phyloP scores from a whole-genome alignment of 2,329 filamentous ascomycete genomes.

The Fusarium nygamai region DNA sequence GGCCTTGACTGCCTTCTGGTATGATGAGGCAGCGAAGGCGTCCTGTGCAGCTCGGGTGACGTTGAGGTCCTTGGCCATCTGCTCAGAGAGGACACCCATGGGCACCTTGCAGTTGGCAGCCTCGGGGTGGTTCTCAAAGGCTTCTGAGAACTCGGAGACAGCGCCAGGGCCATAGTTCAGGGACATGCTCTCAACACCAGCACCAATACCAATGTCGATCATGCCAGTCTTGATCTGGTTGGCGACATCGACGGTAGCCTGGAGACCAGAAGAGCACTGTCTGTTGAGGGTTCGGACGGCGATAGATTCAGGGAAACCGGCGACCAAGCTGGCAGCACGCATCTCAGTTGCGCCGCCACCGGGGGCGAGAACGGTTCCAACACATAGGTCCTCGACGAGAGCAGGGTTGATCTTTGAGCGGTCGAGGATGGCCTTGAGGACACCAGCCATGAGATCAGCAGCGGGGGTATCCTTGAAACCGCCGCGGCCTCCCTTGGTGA shows the following conservation, averaged over 20 bases:
- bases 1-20: slow-evolving; percentile 87
- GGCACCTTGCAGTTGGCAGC: slow-evolving; percentile 96
- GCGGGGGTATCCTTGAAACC: slow-evolving; percentile 94
- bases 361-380: slow-evolving; percentile 90
- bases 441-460: slow-evolving; percentile 84
- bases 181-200: slow-evolving; percentile 97
- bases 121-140: slow-evolving; percentile 82
- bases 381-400: slow-evolving; percentile 90
- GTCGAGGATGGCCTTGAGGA: slow-evolving; percentile 82
- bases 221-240: slow-evolving; percentile 91
- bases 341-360: slow-evolving; percentile 97
- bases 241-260: slow-evolving; percentile 92
- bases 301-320: slow-evolving; percentile 86
- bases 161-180: slow-evolving; percentile 89
- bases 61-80: slow-evolving; percentile 89
- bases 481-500: slow-evolving; percentile 93
- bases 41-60: slow-evolving; percentile 82
- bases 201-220: slow-evolving; percentile 94
- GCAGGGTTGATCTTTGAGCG: slow-evolving; percentile 89
- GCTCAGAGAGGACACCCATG: slow-evolving; percentile 93
- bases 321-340: slow-evolving; percentile 88
- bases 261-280: slow-evolving; percentile 92
- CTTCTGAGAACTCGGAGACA: slow-evolving; percentile 91
- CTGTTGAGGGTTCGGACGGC: slow-evolving; percentile 91
- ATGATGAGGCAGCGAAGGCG: slow-evolving; percentile 91